These are phyloP conservation scores for Mycena sp. DNA, from an alignment of 1,284 basidiomycete genomes.

Conservation along the genomic window DNA sequence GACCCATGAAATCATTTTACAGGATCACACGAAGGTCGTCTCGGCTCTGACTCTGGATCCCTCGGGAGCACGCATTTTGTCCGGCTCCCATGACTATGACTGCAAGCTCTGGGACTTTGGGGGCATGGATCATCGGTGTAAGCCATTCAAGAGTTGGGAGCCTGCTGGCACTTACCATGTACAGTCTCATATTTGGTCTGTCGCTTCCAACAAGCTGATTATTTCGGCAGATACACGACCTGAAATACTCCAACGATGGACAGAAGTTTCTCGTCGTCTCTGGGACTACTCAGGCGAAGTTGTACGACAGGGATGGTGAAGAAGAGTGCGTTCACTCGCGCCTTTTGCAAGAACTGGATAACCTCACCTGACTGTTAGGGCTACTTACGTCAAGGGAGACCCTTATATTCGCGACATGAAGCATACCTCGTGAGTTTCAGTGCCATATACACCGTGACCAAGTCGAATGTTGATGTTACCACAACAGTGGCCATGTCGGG, in stretches of 20 bases:
- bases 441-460: constrained; percentile 3
- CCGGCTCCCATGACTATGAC: constrained; percentile 96
- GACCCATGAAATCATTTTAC: constrained; percentile 89
- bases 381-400: constrained; percentile 94
- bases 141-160: constrained; percentile 97
- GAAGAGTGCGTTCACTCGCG: constrained; percentile 72
- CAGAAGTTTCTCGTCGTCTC: constrained; percentile 88
- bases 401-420: constrained; percentile 99
- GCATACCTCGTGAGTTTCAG: constrained; percentile 80
- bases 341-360: constrained; percentile 42
- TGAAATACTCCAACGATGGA: constrained; percentile 89
- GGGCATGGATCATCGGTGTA: constrained; percentile 89
- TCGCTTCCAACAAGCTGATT: constrained; percentile 26
- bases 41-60: constrained; percentile 93
- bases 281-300: constrained; percentile 87
- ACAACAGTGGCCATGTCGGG: constrained; percentile 88
- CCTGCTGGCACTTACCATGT: constrained; percentile 94
- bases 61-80: constrained; percentile 90
- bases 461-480: constrained; percentile 4
- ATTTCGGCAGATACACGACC: constrained; percentile 78
- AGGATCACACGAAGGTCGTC: constrained; percentile 95
- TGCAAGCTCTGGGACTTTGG: constrained; percentile 99
- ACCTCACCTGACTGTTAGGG: constrained; percentile 68
- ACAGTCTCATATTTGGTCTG: constrained; percentile 43
- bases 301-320: constrained; percentile 92